Evolutionary conservation across 2,329 filamentous ascomycete genomes (phyloP), one percentile per base, ranked within the genome.

Genomic region (Coniochaeta ligniaria): DNA sequence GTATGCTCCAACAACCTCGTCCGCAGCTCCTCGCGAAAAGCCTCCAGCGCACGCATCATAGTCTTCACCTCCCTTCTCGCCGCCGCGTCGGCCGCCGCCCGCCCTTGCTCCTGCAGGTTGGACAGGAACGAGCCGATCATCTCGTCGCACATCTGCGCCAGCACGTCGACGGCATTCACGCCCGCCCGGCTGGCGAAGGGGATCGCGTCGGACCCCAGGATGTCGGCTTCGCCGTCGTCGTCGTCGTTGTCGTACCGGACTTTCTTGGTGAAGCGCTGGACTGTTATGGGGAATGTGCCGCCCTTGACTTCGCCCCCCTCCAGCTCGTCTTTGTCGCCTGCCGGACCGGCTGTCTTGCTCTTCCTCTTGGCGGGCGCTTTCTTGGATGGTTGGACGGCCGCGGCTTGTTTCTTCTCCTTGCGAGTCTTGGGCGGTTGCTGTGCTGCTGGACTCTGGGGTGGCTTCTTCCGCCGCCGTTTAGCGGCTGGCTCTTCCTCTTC

Each of bases 151-250:
- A 87, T 77, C 63, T 86, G 81, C 6, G 80, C 76, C 41, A 89
- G 75, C 1, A 88, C 85, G 65, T 89, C 86, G 2, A 88, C 75
- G 0, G 82, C 78, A 56, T 84, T 89, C 64, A 87, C 84, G 54
- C 83, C 83, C 24, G 75, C 72, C 17, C 79, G 77, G 65, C 80
- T 81, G 0, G 78, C 74, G 62, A 81, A 83, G 0, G 83, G 81
- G 1, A 86, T 82, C 8, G 28, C 6, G 5, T 83, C 79, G 1
- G 73, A 68, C 6, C 38, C 38, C 38, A 41, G 38, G 3, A 41
- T 20, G 38, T 41, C 38, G 3, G 71, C 74, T 4, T 77, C 75
- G 14, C 73, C 74, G 22, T 70, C 71, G 6, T 72, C 76, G 38
- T 75, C 74, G 4, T 77, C 76, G 38, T 75, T 74, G 4, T 77